A percentile compares a stretch with the other conserved stretches of the same genome.
Evolutionary conservation across 768 basidiomycete genomes (phyloP).

Genomic region (Serendipita indica): DNA sequence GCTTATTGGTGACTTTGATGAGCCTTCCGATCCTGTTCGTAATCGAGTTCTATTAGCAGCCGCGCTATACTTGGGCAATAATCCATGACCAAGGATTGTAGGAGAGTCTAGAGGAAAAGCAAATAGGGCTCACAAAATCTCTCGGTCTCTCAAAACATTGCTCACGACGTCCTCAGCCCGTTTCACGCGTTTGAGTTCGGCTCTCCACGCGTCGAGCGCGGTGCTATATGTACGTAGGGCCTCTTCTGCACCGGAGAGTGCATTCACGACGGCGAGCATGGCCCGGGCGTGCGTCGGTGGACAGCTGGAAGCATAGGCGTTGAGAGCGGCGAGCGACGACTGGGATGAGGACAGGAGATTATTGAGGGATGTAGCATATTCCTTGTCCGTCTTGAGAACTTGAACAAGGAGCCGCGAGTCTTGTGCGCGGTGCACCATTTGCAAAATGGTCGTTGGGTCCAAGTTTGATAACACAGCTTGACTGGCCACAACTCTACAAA

Average conservation of each 20-base stretch:
- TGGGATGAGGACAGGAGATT: conserved; percentile 43
- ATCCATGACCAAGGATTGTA: background rate
- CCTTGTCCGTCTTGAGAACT: conserved; percentile 55
- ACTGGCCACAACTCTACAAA: background rate
- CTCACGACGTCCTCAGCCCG: conserved; percentile 57
- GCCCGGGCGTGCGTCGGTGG: conserved; percentile 39
- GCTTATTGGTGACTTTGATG: background rate
- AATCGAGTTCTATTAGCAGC: background rate
- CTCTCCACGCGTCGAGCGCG: conserved; percentile 51
- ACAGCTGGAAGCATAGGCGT: conserved; percentile 59
- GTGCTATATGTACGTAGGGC: conserved; percentile 46
- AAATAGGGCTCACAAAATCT: conserved; percentile 51
- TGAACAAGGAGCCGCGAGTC: conserved; percentile 60
- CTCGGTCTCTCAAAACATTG: conserved; percentile 55
- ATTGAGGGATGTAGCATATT: conserved; percentile 47
- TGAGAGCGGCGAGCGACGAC: conserved; percentile 46
- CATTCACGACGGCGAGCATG: conserved; percentile 37
- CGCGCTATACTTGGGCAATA: background rate
- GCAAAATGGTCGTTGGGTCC: background rate
- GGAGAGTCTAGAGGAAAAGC: background rate
- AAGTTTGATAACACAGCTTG: background rate
- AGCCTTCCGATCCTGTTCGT: background rate
- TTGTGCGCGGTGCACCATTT: conserved; percentile 57
- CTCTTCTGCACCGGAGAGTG: conserved; percentile 50
- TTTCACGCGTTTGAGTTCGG: conserved; percentile 43